Percentiles rank a stretch among this genome's conserved stretches.
These are phyloP conservation scores for Ramichloridium luteum DNA, from an alignment of 2,329 filamentous ascomycete genomes.

Conservation along the genomic window DNA sequence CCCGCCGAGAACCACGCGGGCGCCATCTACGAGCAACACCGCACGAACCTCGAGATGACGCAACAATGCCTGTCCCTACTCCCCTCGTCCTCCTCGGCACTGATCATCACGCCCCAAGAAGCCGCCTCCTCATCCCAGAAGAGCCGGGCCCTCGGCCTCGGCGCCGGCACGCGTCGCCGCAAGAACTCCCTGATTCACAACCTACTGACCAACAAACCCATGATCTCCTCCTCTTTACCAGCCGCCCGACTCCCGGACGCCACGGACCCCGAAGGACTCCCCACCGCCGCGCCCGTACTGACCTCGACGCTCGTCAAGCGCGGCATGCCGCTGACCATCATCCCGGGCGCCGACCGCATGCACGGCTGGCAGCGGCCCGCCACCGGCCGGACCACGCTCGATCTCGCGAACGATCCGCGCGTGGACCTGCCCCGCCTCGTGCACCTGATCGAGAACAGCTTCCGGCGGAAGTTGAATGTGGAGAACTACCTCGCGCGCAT, in stretches of 20 bases:
- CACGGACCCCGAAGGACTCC: conserved; percentile 1
- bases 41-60: conserved; percentile 62
- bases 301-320: conserved; percentile 76
- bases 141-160: background rate
- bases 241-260: conserved; percentile 45
- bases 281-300: conserved; percentile 16
- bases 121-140: conserved; percentile 50
- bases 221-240: conserved; percentile 83
- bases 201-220: conserved; percentile 84
- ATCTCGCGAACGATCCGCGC: conserved; percentile 58
- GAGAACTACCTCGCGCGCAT: conserved; percentile 74
- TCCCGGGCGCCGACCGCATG: conserved; percentile 53
- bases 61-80: conserved; percentile 60
- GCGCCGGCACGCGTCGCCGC: conserved; percentile 42
- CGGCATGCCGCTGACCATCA: conserved; percentile 77
- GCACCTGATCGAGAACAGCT: conserved; percentile 86
- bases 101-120: conserved; percentile 78
- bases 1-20: conserved; percentile 7
- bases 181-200: conserved; percentile 90
- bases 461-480: conserved; percentile 71
- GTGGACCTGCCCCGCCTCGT: conserved; percentile 76
- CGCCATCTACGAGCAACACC: conserved; percentile 35
- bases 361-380: conserved; percentile 55
- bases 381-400: conserved; percentile 34
- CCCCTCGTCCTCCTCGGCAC: conserved; percentile 70